Base-by-base conservation (phyloP, 2,329 filamentous ascomycete species). In the Xylaria sp. region DNA sequence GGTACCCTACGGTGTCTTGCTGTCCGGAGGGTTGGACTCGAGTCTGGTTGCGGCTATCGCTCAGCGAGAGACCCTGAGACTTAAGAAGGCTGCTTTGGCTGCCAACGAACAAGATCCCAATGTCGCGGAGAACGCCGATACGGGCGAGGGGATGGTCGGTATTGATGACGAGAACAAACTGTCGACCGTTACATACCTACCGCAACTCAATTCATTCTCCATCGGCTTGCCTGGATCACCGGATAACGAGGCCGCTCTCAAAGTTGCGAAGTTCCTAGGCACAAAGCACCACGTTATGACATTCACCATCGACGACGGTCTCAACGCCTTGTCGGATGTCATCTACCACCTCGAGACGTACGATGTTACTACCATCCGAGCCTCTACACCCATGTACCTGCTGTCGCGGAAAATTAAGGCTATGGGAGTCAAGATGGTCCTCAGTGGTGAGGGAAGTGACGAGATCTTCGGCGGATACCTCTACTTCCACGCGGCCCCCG, bases 351-450 rank as follows among this genome's bases (percentile, higher is more conserved):
- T 99, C 69, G 96, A 99, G 85, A 93, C 93, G 15, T 99, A 96
- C 83, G 96, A 99, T 80, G 96, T 99, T 30, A 99, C 96, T 61
- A 99, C 96, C 3, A 98, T 99, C 79, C 94, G 96, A 78, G 96
- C 96, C 63, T 98, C 95, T 12, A 99, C 96, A 12, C 96, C 96
- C 73, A 99, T 99, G 96, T 99, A 97, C 84, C 85, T 99, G 71
- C 88, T 99, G 56, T 96, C 93, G 70, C 91, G 97, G 80, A 99
- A 99, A 87, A 99, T 99, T 86, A 99, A 99, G 87, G 96, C 94
- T 41, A 95, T 97, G 90, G 96, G 96, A 72, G 93, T 99, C 78
- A 99, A 99, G 89, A 99, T 99, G 96, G 96, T 99, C 65, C 87
- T 99, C 70, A 97, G 92, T 77, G 96, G 96, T 70, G 96, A 99